Evolutionary conservation across 202 grass and related monocot genomes (phyloP), one percentile per base, ranked within the genome.

Genomic region (Dendrocalamus latiflorus): DNA sequence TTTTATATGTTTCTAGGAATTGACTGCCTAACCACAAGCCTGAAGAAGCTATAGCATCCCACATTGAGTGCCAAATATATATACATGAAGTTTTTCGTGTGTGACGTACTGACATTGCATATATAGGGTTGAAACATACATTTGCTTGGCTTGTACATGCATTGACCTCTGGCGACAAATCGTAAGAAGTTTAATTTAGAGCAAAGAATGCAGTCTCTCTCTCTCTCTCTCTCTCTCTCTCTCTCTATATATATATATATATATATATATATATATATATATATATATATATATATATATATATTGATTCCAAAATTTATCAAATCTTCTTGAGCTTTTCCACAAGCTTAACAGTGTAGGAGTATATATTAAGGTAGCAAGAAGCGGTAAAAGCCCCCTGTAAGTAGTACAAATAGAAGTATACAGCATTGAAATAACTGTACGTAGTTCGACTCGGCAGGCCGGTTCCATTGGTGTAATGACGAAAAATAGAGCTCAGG

Each of bases 1-100:
- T 51, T 53, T 13, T 48, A 73, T 67, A 73, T 51, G 3, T 22
- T 38, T 71, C 3, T 49, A 58, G 57, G 30, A 86, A 89, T 82
- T 82, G 78, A 82, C 83, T 13, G 42, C 65, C 83, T 78, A 86
- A 82, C 78, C 30, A 64, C 10, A 24, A 21, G 54, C 21, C 33
- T 33, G 33, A 33, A 33, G 33, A 33, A 33, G 33, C 33, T 25
- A 44, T 64, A 51, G 33, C 6, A 26, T 41, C 12, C 34, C 43
- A 71, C 58, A 38, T 56, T 13, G 26, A 76, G 82, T 55, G 26
- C 15, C n/a, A 21, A 57, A 48, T 71, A 45, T 42, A 62, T 34
- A 11, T 39, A 9, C 6, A 8, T 37, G 18, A n/a, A 59, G 25
- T 66, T 79, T 28, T 28, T 16, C 3, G 25, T 58, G 15, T 44